Percentiles rank a stretch among this genome's conserved stretches.
Conservation (phyloP, 352 stramenopile genomes). For the Globisporangium splendens region DNA sequence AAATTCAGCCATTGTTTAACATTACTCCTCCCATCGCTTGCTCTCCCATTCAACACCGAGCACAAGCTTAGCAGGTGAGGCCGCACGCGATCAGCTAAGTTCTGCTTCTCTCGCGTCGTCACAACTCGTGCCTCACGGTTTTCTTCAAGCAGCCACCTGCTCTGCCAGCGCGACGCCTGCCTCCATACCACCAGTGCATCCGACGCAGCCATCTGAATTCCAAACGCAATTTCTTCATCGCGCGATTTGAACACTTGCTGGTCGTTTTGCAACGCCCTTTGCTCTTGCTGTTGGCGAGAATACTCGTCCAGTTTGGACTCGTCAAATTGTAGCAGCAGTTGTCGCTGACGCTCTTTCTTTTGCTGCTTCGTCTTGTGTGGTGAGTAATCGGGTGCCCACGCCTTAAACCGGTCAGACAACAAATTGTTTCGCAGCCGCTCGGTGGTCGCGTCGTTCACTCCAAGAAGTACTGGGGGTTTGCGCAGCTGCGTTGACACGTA, state of each 20-base stretch:
- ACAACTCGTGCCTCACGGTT: slow-evolving; percentile 18
- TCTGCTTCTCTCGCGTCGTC: slow-evolving; percentile 28
- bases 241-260: slow-evolving; percentile 10
- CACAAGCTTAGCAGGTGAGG: slow-evolving; percentile 35
- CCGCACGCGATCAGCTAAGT: slow-evolving; percentile 29
- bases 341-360: slow-evolving; percentile 35
- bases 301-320: slow-evolving; percentile 25
- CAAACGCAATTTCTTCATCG: slow-evolving; percentile 45
- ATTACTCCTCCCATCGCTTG: slow-evolving; percentile 8
- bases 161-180: slow-evolving; percentile 22
- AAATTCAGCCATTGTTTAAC: slow-evolving; percentile 37
- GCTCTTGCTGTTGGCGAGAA: slow-evolving; percentile 12
- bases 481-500: slow-evolving; percentile 24
- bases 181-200: slow-evolving; percentile 48
- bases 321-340: slow-evolving; percentile 44
- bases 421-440: slow-evolving; percentile 33
- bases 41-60: slow-evolving; percentile 12
- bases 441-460: slow-evolving; percentile 35
- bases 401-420: slow-evolving; percentile 39
- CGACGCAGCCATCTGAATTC: slow-evolving; percentile 40
- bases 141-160: slow-evolving; percentile 24
- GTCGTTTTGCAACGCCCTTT: slow-evolving; percentile 9
- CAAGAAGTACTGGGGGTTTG: slow-evolving; percentile 17
- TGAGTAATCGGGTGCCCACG: slow-evolving; percentile 41
- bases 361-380: slow-evolving; percentile 27